Conservation (phyloP, 257 asterid genomes). For the Nicotiana undulata region DNA sequence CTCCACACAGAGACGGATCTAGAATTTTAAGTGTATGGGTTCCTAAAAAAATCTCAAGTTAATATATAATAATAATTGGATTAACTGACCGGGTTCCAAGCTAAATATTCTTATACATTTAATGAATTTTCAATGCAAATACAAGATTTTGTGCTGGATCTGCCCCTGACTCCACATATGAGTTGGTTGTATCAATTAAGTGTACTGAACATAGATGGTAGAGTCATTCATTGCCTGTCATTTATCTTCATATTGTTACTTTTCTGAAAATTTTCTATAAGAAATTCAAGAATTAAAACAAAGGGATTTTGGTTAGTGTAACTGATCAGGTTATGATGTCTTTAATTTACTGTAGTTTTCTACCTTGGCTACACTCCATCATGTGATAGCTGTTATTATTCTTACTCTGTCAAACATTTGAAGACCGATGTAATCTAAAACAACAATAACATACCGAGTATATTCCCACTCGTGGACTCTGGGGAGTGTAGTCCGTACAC, state of each 20-base stretch:
- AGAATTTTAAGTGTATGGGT: too few relatives aligned
- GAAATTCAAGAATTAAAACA: not conserved
- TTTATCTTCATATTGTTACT: too few relatives aligned
- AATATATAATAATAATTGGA: too few relatives aligned
- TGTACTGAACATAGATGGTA: not conserved
- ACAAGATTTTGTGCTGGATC: too few relatives aligned
- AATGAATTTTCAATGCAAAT: too few relatives aligned
- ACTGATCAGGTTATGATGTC: not conserved
- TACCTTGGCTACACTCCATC: not conserved
- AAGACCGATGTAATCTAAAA: not conserved
- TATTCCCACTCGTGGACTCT: too few relatives aligned
- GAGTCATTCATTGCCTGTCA: not conserved
- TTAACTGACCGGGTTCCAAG: too few relatives aligned
- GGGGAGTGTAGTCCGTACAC: too few relatives aligned
- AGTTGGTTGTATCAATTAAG: not conserved
- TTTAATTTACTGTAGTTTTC: not conserved
- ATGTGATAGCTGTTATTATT: not conserved
- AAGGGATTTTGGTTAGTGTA: not conserved
- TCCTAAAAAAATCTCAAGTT: too few relatives aligned
- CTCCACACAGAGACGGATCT: not conserved
- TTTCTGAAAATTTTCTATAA: not conserved
- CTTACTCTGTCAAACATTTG: not conserved
- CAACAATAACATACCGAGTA: too few relatives aligned
- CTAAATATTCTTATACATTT: too few relatives aligned
- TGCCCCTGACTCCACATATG: too few relatives aligned